Conservation (phyloP, 2,329 filamentous ascomycete species). For the Penicillium capsulatum region DNA sequence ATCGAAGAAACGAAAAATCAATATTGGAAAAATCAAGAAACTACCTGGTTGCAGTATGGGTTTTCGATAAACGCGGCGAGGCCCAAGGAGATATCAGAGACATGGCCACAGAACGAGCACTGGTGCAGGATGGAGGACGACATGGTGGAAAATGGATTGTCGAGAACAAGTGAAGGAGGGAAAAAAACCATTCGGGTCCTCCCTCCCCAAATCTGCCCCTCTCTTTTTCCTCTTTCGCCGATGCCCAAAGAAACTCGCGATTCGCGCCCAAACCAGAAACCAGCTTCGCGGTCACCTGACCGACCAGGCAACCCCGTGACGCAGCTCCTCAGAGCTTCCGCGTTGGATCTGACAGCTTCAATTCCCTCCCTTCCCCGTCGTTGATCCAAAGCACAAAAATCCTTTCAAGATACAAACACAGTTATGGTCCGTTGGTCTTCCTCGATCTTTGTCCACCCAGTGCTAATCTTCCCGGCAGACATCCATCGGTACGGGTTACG, state of each 20-base stretch:
- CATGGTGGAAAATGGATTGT: constrained; percentile 25
- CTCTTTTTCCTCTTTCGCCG: neutral
- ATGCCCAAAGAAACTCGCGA: constrained; percentile 9
- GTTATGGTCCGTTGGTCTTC: constrained; percentile 17
- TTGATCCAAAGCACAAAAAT: no score
- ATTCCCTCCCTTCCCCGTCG: constrained; percentile 8
- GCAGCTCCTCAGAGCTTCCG: constrained; percentile 22
- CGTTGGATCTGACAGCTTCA: constrained; percentile 24
- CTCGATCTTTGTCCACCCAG: neutral
- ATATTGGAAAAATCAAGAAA: constrained; percentile 5
- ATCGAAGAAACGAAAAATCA: constrained; percentile 9
- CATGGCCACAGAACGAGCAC: constrained; percentile 38
- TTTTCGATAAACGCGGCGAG: constrained; percentile 38
- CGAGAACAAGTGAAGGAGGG: neutral
- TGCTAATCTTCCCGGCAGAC: constrained; percentile 57
- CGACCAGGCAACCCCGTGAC: constrained; percentile 33
- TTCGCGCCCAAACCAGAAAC: constrained; percentile 1
- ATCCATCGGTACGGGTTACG: constrained; percentile 99
- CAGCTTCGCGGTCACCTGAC: constrained; percentile 16
- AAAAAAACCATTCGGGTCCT: no score
- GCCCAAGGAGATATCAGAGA: constrained; percentile 34
- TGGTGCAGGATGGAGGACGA: constrained; percentile 37
- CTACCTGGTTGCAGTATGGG: constrained; percentile 42
- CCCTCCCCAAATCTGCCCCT: no score
- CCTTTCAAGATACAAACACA: constrained; percentile 2